Evolutionary conservation across 805 yeast species (phyloP).

Genomic region (Nakazawaea anatomiae): DNA sequence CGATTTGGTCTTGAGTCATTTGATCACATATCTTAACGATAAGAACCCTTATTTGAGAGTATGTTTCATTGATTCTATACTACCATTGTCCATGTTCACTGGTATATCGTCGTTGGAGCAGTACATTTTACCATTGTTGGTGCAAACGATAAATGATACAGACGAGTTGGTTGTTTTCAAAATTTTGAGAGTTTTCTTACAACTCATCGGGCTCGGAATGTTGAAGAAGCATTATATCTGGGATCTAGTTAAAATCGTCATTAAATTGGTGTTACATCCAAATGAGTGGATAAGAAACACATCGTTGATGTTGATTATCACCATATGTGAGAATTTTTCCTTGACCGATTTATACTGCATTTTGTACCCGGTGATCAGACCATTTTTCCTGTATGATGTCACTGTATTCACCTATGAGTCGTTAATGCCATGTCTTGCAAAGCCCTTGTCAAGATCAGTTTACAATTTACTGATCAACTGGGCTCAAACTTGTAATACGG

Average conservation of each 20-base stretch:
- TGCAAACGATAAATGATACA: constrained; percentile 78
- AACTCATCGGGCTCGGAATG: constrained; percentile 51
- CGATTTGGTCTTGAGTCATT: constrained; percentile 82
- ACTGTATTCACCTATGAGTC: constrained; percentile 60
- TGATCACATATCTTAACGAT: constrained; percentile 88
- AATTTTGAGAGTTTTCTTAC: constrained; percentile 56
- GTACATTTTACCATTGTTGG: constrained; percentile 76
- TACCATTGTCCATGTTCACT: constrained; percentile 70
- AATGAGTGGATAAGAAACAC: constrained; percentile 79
- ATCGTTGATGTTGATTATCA: constrained; percentile 52
- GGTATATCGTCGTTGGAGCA: constrained; percentile 83
- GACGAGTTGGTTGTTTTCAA: constrained; percentile 77
- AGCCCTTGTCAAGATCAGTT: constrained; percentile 60
- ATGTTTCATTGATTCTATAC: constrained; percentile 64
- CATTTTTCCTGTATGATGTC: constrained; percentile 73
- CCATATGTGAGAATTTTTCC: constrained; percentile 55
- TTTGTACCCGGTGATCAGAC: constrained; percentile 72
- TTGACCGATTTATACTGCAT: constrained; percentile 81
- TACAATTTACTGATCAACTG: constrained; percentile 63
- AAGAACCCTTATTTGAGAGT: constrained; percentile 59
- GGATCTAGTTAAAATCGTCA: constrained; percentile 45
- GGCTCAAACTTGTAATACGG: constrained; percentile 51
- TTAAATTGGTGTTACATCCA: constrained; percentile 73
- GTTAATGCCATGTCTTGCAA: constrained; percentile 59
- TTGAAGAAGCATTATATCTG: constrained; percentile 44